These are phyloP conservation scores for Gynandropsis gynandra DNA, from an alignment of 345 rosid species.

Conservation along the genomic window DNA sequence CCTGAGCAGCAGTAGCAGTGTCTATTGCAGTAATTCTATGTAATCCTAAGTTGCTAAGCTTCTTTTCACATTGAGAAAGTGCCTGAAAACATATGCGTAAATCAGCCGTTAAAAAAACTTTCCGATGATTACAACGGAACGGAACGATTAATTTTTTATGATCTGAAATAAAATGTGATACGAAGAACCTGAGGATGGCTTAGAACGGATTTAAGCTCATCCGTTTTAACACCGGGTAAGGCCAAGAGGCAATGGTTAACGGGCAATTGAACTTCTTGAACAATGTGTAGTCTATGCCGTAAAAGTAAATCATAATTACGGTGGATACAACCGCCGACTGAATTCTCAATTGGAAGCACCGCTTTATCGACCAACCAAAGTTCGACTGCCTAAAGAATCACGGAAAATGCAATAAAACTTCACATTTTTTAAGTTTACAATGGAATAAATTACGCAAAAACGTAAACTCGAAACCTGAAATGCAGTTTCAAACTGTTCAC, in stretches of 20 bases:
- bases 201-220: constrained; percentile 70
- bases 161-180: background rate
- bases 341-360: constrained; percentile 84
- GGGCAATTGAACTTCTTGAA: constrained; percentile 87
- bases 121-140: background rate
- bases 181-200: constrained; percentile 88
- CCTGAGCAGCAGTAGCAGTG: constrained; percentile 51
- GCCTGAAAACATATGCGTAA: constrained; percentile 29
- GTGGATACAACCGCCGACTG: constrained; percentile 93
- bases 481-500: constrained; percentile 93
- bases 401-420: background rate
- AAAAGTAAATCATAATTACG: constrained; percentile 90
- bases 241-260: constrained; percentile 96
- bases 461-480: constrained; percentile 14
- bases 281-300: constrained; percentile 93
- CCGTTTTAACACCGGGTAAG: constrained; percentile 70
- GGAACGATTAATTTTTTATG: no score
- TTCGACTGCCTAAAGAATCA: constrained; percentile 71
- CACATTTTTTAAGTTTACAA: background rate
- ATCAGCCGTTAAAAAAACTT: background rate
- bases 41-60: constrained; percentile 34
- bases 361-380: constrained; percentile 99
- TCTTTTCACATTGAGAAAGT: constrained; percentile 35
- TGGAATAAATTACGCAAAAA: background rate
- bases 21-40: constrained; percentile 41